Conservation (phyloP, 495 filamentous ascomycete species). For the Gamarada debralockiae region DNA sequence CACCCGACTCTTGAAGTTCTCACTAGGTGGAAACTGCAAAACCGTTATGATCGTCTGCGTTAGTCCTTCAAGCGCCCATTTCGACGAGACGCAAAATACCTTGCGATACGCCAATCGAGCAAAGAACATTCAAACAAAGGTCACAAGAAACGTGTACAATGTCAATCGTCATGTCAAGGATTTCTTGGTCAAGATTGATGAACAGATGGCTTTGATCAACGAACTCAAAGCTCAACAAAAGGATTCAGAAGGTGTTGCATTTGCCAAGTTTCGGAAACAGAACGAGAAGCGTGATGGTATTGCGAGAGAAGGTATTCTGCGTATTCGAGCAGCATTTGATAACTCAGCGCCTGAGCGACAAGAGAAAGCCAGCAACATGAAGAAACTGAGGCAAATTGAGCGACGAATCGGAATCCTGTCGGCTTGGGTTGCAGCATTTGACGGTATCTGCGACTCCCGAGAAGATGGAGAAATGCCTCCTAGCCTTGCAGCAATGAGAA, state of each 20-base stretch:
- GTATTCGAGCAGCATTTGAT: constrained; percentile 81
- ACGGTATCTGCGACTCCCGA: constrained; percentile 67
- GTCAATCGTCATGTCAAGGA: constrained; percentile 99
- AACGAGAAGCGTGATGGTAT: constrained; percentile 75
- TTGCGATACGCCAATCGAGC: constrained; percentile 95
- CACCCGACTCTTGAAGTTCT: constrained; percentile 94
- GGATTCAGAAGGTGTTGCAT: constrained; percentile 80
- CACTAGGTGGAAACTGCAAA: constrained; percentile 94
- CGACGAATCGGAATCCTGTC: constrained; percentile 78
- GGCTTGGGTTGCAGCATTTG: constrained; percentile 91
- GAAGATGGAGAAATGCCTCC: constrained; percentile 64
- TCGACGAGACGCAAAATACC: constrained; percentile 98
- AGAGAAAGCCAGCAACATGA: constrained; percentile 75
- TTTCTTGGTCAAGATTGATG: constrained; percentile 95
- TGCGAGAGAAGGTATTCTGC: constrained; percentile 73
- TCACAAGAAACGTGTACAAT: constrained; percentile 97
- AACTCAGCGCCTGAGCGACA: constrained; percentile 73
- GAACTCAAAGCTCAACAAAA: constrained; percentile 90
- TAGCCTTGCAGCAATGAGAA: constrained; percentile 72
- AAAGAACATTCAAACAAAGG: constrained; percentile 99
- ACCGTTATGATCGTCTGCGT: constrained; percentile 99
- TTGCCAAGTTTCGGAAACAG: constrained; percentile 86
- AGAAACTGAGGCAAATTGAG: constrained; percentile 79
- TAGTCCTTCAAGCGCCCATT: constrained; percentile 93
- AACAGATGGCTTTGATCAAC: constrained; percentile 90